Conservation (phyloP, 2,329 filamentous ascomycete species). For the Fusarium poae region DNA sequence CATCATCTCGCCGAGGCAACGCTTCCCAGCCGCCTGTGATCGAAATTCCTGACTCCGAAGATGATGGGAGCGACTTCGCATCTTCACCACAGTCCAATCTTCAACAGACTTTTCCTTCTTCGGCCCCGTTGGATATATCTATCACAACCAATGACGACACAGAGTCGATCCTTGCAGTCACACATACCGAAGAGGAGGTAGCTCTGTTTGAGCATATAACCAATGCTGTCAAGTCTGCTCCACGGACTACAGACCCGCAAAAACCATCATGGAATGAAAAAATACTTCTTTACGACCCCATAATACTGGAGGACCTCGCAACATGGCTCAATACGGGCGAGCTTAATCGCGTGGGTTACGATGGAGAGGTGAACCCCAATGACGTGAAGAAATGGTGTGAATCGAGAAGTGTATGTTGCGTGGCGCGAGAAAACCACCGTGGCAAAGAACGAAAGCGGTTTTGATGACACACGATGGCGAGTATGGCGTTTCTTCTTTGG, state of each 20-base stretch:
- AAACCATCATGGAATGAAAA: conserved; percentile 87
- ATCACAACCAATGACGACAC: conserved; percentile 60
- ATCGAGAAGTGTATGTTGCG: conserved; percentile 84
- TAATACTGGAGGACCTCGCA: conserved; percentile 87
- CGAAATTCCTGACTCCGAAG: conserved; percentile 68
- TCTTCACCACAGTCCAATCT: conserved; percentile 54
- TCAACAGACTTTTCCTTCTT: conserved; percentile 60
- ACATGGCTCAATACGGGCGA: conserved; percentile 83
- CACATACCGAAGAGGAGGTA: conserved; percentile 59
- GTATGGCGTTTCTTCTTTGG: conserved; percentile 35
- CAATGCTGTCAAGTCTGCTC: conserved; percentile 64
- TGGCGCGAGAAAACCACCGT: conserved; percentile 71
- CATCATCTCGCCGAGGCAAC: conserved; percentile 36
- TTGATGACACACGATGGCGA: conserved; percentile 37
- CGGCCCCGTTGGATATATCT: conserved; percentile 58
- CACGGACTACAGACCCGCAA: conserved; percentile 62
- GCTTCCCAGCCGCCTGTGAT: conserved; percentile 41
- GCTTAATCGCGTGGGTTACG: conserved; percentile 72
- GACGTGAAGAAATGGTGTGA: conserved; percentile 93
- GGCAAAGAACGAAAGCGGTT: conserved; percentile 68
- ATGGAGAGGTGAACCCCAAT: conserved; percentile 71
- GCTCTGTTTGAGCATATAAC: conserved; percentile 67
- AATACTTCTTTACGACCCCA: conserved; percentile 92
- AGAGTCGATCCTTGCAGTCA: conserved; percentile 57
- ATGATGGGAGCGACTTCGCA: conserved; percentile 49